Conservation (phyloP, 2,329 filamentous ascomycete genomes). For the Colletotrichum sp. region DNA sequence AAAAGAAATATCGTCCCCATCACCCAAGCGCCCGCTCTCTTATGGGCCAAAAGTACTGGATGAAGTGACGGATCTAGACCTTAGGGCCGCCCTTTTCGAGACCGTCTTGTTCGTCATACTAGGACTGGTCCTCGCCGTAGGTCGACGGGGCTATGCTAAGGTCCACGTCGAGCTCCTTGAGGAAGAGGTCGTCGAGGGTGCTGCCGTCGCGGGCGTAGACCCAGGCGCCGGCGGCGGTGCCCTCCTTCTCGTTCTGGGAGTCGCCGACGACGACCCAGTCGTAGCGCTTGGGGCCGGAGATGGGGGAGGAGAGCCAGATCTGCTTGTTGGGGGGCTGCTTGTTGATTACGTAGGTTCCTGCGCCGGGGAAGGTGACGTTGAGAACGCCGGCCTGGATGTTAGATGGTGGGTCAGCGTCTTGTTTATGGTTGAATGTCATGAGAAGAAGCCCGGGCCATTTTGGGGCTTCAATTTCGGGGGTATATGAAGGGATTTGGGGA, state of each 20-base stretch:
- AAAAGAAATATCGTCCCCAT: not conserved
- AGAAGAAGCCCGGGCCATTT: constrained; percentile 16
- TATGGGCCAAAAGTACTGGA: not conserved
- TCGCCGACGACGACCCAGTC: constrained; percentile 84
- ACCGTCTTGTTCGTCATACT: not conserved
- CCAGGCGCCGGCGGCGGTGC: constrained; percentile 77
- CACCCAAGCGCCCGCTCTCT: not conserved
- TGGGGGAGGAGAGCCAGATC: constrained; percentile 94
- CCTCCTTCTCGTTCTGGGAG: constrained; percentile 79
- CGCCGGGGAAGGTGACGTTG: constrained; percentile 70
- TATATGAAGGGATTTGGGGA: not conserved
- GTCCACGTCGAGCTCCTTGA: constrained; percentile 76
- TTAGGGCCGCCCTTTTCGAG: not conserved
- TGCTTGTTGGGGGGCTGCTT: constrained; percentile 98
- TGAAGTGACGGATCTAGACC: not conserved
- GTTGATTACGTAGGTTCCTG: constrained; percentile 92
- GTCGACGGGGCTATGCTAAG: constrained; percentile 40
- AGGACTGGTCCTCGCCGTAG: constrained; percentile 21
- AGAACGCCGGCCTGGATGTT: constrained; percentile 80
- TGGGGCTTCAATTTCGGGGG: not conserved
- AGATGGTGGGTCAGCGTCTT: constrained; percentile 9
- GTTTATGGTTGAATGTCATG: not conserved
- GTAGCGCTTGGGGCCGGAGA: constrained; percentile 91
- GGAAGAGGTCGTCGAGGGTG: constrained; percentile 74
- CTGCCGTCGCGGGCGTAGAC: constrained; percentile 86